A percentile compares a stretch with the other conserved stretches of the same genome.
These are phyloP conservation scores for Priceomyces haplophilus DNA, from an alignment of 805 yeast genomes.

Conservation along the genomic window DNA sequence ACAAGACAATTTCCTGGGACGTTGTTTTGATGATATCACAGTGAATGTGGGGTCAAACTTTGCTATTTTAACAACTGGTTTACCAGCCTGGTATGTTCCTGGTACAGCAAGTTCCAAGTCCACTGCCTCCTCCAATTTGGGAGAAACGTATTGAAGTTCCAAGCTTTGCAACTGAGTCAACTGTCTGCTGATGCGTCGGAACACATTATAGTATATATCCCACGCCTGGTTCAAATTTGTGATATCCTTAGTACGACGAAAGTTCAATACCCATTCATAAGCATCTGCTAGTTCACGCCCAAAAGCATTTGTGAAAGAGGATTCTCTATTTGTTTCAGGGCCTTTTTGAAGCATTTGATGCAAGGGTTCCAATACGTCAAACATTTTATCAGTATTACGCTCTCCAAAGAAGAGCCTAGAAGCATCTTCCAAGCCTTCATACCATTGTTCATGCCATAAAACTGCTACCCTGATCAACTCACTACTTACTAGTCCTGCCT, in stretches of 20 bases:
- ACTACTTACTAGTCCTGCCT: slow-evolving; percentile 89
- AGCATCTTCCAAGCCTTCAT: slow-evolving; percentile 96
- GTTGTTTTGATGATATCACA: slow-evolving; percentile 91
- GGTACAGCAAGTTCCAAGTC: slow-evolving; percentile 89
- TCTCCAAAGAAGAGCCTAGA: slow-evolving; percentile 91
- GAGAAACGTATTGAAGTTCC: slow-evolving; percentile 92
- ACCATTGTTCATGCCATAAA: slow-evolving; percentile 97
- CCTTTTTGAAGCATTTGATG: slow-evolving; percentile 82
- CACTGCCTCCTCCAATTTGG: slow-evolving; percentile 72
- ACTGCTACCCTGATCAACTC: slow-evolving; percentile 94
- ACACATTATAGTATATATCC: slow-evolving; percentile 94
- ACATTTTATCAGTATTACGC: slow-evolving; percentile 92
- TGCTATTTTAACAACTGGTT: slow-evolving; percentile 67
- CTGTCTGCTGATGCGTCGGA: slow-evolving; percentile 85
- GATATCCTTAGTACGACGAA: slow-evolving; percentile 77
- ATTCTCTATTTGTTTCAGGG: slow-evolving; percentile 89
- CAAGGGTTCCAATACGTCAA: slow-evolving; percentile 81
- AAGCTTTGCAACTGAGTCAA: slow-evolving; percentile 81
- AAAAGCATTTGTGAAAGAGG: slow-evolving; percentile 87
- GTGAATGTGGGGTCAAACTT: slow-evolving; percentile 79
- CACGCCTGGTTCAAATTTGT: slow-evolving; percentile 94
- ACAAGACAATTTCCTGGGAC: slow-evolving; percentile 82
- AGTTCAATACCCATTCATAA: slow-evolving; percentile 86
- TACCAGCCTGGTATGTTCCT: slow-evolving; percentile 86
- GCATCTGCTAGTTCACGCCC: slow-evolving; percentile 93